phyloP scores from a whole-genome alignment of 2,329 filamentous ascomycete species.

The Rhytidhysteron rufulum region DNA sequence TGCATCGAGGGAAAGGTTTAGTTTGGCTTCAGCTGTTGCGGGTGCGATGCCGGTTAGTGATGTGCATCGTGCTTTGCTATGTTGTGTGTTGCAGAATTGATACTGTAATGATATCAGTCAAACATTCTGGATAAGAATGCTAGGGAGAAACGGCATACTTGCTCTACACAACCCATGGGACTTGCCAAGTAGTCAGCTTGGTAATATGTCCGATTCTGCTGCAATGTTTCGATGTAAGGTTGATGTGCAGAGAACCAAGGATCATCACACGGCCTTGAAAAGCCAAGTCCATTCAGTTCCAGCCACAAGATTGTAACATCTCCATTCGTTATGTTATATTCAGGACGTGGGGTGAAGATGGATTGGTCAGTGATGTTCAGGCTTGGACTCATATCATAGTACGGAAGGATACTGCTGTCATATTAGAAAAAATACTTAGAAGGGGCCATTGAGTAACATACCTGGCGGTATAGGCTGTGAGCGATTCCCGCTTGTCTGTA shows the following conservation, averaged over 20 bases:
- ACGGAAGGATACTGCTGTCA: neutral
- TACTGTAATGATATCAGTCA: neutral
- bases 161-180: constrained; percentile 8
- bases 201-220: neutral
- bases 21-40: constrained; percentile 5
- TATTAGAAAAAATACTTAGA: no score
- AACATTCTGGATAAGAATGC: no score
- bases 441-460: no score
- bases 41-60: constrained; percentile 6
- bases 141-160: constrained; percentile 3
- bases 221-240: neutral
- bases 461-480: no score
- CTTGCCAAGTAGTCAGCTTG: constrained; percentile 4
- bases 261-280: constrained; percentile 6
- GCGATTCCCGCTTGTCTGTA: no score
- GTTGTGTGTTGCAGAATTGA: neutral
- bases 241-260: constrained; percentile 9
- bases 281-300: constrained; percentile 3
- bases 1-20: constrained; percentile 3
- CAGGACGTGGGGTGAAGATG: constrained; percentile 4
- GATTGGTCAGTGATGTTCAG: constrained; percentile 5
- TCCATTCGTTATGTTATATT: constrained; percentile 7
- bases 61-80: constrained; percentile 2
- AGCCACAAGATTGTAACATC: constrained; percentile 5
- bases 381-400: constrained; percentile 4